Evolutionary conservation across 1,139 yeast genomes (phyloP), one percentile per base, ranked within the genome.

Genomic region (Hanseniaspora sp.): DNA sequence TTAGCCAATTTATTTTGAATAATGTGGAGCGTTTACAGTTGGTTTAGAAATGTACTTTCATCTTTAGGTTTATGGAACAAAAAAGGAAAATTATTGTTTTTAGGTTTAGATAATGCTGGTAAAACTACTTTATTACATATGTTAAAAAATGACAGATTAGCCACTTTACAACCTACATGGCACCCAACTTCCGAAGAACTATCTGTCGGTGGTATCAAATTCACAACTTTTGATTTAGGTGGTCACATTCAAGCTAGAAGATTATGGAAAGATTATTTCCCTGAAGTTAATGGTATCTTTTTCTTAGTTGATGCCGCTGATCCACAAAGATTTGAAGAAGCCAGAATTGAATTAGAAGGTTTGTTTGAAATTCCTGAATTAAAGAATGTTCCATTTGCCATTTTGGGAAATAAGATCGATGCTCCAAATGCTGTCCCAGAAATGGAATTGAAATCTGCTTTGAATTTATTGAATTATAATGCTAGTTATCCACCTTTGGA

Each of bases 191-290:
- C 96, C 29, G 99, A 92, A 72, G 99, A 92, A 70, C 79, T 92
- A 64, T 94, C 97, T 58, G 92, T 92, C 65, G 98, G 97, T 60
- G 84, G 86, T 61, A 95, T 92, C 60, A 84, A 92, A 70, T 92
- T 92, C 77, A 92, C 99, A 58, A 94, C 98, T 43, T 92, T 92
- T 64, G 99, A 92, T 71, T 78, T 92, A 65, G 99, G 99, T 70
- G 99, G 99, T 45, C 98, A 92, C 75, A 83, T 80, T 69, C 96
- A 90, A 73, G 98, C 98, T 49, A 90, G 99, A 74, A 87, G 98
- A 73, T 81, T 92, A 67, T 92, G 99, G 99, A 90, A 88, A 70
- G 97, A 92, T 70, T 92, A 92, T 71, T 92, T 94, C 82, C 99
- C 98, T 55, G 98, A 92, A 72, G 98, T 92, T 56, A 86, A 88